phyloP scores from a whole-genome alignment of 257 asterid species.

The Solanum pimpinellifolium region DNA sequence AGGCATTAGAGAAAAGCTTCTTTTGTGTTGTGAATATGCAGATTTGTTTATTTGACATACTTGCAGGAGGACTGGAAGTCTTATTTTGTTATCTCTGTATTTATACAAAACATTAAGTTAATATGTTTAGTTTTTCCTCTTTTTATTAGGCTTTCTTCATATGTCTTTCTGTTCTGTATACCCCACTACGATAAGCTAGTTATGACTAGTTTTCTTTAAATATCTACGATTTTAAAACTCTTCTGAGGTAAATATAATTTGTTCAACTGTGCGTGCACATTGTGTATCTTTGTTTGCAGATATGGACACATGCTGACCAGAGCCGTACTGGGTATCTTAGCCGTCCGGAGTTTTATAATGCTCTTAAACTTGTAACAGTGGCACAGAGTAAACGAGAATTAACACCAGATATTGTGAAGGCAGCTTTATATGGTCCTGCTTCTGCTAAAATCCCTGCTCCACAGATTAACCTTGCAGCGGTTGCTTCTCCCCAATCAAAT shows the following conservation, averaged over 20 bases:
- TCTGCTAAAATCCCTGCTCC: constrained; percentile 91
- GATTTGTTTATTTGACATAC: neutral
- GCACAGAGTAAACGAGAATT: constrained; percentile 94
- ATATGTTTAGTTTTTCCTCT: neutral
- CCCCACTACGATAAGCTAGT: neutral
- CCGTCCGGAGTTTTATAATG: constrained; percentile 81
- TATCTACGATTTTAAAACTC: neutral
- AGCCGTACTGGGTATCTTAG: constrained; percentile 63
- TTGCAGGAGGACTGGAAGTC: neutral
- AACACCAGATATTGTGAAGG: constrained; percentile 88
- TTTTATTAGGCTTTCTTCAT: neutral
- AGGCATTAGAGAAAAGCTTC: neutral
- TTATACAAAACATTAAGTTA: neutral
- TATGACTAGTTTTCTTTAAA: neutral
- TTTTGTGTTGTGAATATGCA: neutral
- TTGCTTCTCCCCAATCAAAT: constrained; percentile 42
- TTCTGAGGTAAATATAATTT: neutral
- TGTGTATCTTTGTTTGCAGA: constrained; percentile 36
- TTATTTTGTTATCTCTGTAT: neutral
- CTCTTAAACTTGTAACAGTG: constrained; percentile 92
- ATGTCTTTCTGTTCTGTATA: neutral
- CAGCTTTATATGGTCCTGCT: constrained; percentile 82
- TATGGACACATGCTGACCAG: constrained; percentile 84
- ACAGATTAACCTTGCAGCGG: constrained; percentile 46
- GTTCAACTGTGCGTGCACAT: neutral